Evolutionary conservation across 1,139 yeast species (phyloP).

Genomic region (Trichomonascaceae sp.): DNA sequence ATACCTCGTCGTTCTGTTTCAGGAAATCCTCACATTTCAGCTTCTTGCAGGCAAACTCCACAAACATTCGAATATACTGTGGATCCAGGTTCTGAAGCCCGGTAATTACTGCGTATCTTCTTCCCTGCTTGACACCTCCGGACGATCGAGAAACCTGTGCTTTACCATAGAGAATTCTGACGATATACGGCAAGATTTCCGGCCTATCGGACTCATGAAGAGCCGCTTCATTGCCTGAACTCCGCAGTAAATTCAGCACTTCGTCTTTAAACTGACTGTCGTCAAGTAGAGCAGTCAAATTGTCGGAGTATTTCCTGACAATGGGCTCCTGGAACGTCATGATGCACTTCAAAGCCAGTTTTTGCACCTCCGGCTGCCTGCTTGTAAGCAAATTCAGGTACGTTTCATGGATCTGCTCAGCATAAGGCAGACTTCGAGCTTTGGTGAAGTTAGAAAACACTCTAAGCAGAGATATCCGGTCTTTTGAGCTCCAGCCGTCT

Average conservation of each 20-base stretch:
- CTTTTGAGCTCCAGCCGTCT: conserved; percentile 52
- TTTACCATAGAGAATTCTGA: conserved; percentile 81
- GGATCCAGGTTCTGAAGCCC: conserved; percentile 60
- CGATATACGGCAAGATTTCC: conserved; percentile 60
- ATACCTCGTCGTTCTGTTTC: conserved; percentile 17
- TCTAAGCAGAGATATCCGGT: conserved; percentile 53
- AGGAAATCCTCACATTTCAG: conserved; percentile 41
- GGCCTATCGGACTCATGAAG: conserved; percentile 58
- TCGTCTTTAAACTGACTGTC: conserved; percentile 85
- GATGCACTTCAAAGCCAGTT: conserved; percentile 65
- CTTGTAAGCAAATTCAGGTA: conserved; percentile 57
- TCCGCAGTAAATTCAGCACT: conserved; percentile 54
- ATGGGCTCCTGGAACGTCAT: conserved; percentile 56
- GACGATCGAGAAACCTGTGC: conserved; percentile 46
- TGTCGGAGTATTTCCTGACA: conserved; percentile 64
- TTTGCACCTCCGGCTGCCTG: conserved; percentile 58
- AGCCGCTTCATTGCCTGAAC: conserved; percentile 42
- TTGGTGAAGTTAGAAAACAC: conserved; percentile 61
- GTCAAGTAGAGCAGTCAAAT: conserved; percentile 68
- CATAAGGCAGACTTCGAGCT: conserved; percentile 48
- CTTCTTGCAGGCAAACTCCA: conserved; percentile 55
- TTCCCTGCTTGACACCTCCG: conserved; percentile 59
- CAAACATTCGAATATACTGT: conserved; percentile 50
- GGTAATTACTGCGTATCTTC: conserved; percentile 70
- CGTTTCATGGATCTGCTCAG: conserved; percentile 49